Conservation (phyloP, 1,139 yeast genomes). For the Saccharomycopsis hybrid region DNA sequence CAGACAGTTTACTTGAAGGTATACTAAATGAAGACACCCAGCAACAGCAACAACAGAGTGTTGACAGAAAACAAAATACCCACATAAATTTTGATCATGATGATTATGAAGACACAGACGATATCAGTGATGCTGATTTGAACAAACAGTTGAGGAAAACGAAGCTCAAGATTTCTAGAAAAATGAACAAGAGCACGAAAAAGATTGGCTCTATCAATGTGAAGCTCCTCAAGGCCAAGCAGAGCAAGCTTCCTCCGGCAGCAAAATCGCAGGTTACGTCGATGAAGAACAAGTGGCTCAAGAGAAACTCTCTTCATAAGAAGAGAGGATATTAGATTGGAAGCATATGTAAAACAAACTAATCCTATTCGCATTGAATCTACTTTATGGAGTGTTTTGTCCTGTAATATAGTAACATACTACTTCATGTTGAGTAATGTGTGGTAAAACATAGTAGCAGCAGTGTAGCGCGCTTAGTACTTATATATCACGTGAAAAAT, state of each 20-base stretch:
- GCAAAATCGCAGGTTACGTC: conserved; percentile 4
- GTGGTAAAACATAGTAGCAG: too few relatives aligned
- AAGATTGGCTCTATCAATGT: conserved; percentile 17
- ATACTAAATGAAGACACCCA: conserved; percentile 1
- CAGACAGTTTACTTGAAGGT: conserved; percentile 14
- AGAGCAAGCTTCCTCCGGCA: conserved; percentile 11
- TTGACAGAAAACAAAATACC: background rate
- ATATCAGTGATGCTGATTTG: background rate
- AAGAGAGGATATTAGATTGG: conserved; percentile 7
- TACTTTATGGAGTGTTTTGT: too few relatives aligned
- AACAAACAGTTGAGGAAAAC: conserved; percentile 2
- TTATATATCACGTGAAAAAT: too few relatives aligned
- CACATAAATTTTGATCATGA: conserved; percentile 11
- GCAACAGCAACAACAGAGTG: background rate
- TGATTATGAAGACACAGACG: conserved; percentile 7
- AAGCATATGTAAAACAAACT: too few relatives aligned
- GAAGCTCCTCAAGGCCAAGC: conserved; percentile 10
- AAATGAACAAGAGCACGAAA: conserved; percentile 8
- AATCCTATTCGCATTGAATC: too few relatives aligned
- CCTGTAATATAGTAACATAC: too few relatives aligned
- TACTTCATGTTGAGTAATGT: too few relatives aligned
- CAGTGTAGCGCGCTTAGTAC: too few relatives aligned
- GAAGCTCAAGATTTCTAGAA: conserved; percentile 8
- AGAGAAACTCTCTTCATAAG: conserved; percentile 15
- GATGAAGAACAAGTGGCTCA: conserved; percentile 15